Percentiles rank a stretch among this genome's conserved stretches.
Conservation (phyloP, 116 monocot genomes). For the Iris pallida region DNA sequence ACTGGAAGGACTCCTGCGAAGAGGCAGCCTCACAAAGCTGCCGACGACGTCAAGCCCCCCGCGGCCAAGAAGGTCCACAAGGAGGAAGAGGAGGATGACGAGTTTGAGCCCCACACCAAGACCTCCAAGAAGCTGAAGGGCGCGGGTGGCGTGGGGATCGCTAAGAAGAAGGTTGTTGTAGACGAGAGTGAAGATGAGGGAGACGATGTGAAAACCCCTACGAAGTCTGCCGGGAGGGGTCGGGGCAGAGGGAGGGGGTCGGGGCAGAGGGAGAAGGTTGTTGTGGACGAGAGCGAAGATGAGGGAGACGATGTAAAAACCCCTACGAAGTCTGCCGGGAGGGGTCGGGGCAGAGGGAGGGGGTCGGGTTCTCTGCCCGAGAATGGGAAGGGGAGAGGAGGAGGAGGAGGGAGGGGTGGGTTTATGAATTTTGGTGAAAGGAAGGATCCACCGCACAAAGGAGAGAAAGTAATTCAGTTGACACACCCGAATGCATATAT, state of each 20-base stretch:
- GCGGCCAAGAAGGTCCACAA: slow-evolving; percentile 38
- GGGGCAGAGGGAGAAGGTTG: slow-evolving; percentile 53
- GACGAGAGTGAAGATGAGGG: slow-evolving; percentile 5
- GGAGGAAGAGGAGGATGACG: slow-evolving; percentile 38
- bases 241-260: slow-evolving; percentile 28
- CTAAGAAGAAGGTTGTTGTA: no score
- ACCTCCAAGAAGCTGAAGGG: slow-evolving; percentile 50
- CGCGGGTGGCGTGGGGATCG: no score
- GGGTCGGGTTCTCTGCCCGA: not conserved
- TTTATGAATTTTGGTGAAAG: slow-evolving; percentile 91
- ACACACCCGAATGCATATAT: not conserved
- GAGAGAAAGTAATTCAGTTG: slow-evolving; percentile 65
- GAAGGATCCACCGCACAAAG: slow-evolving; percentile 94
- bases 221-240: slow-evolving; percentile 11
- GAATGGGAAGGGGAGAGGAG: slow-evolving; percentile 36
- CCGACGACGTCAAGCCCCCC: slow-evolving; percentile 28
- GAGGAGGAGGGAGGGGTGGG: slow-evolving; percentile 84
- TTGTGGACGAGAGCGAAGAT: slow-evolving; percentile 23
- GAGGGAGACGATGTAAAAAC: slow-evolving; percentile 8
- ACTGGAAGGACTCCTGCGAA: slow-evolving; percentile 33
- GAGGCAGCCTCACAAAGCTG: slow-evolving; percentile 39
- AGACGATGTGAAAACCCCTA: slow-evolving; percentile 11
- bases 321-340: slow-evolving; percentile 13
- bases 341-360: slow-evolving; percentile 17
- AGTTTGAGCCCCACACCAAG: slow-evolving; percentile 48